Evolutionary conservation across 306 rosid genomes (phyloP), one percentile per base, ranked within the genome.

Genomic region (Trifolium repens): DNA sequence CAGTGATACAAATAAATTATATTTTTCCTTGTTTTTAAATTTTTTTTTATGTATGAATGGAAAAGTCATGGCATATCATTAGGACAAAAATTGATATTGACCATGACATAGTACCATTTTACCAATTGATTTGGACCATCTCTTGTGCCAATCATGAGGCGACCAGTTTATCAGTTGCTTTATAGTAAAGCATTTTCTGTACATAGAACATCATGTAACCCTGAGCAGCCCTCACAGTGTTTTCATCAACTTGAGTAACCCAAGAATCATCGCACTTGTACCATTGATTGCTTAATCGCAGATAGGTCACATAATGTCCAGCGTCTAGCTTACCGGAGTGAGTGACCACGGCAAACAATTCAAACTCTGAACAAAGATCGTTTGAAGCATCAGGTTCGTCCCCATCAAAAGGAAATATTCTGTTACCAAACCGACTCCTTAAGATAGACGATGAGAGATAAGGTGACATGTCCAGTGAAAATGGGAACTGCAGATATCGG

Each of bases 201-300:
- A 91, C 94, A 83, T 93, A 91, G 83, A 93, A 93, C 97, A 93
- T 87, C 97, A 91, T 91, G 88, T 91, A 93, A 39, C 96, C 89
- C 80, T 91, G 98, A 14, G 98, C 92, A 2, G 97, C 97, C 87
- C 97, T 87, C 72, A 93, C 98, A 44, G 84, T 87, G 84, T 74
- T 88, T 79, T 93, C 96, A 70, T 85, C 93, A 69, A 93, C 98
- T 79, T 66, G 89, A 67, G 98, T 89, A 76, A 93, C 85, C 98
- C 98, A 91, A 74, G 97, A 93, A 82, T 93, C 97, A 3, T 93
- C 97, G 11, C 98, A 93, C 86, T 91, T 89, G 84, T 91, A 93
- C 97, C 98, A 91, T 39, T 85, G 91, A 78, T 93, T 82, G 82
- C 91, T 79, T 53, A 91, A 69, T 73, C 98, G 89, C 86, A 93